Conservation (phyloP, 2,329 filamentous ascomycete genomes). For the Cladophialophora yegresii region DNA sequence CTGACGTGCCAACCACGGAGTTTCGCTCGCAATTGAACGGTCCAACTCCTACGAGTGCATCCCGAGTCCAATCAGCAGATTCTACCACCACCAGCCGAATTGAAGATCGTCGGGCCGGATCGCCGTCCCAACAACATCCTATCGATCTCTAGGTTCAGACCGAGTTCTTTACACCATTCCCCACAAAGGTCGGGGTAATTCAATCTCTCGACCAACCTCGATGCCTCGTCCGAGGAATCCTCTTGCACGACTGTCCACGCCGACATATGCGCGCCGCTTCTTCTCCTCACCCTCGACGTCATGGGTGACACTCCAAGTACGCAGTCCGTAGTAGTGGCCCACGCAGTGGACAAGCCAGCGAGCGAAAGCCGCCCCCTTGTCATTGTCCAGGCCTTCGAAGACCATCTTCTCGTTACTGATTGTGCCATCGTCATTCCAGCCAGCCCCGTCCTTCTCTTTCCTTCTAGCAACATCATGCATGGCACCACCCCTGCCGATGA, state of each 20-base stretch:
- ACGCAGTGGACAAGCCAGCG: constrained; percentile 94
- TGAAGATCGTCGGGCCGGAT: background rate
- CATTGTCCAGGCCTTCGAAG: constrained; percentile 75
- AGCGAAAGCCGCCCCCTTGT: constrained; percentile 79
- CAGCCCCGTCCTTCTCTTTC: constrained; percentile 47
- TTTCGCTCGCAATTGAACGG: constrained; percentile 3
- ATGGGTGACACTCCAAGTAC: constrained; percentile 69
- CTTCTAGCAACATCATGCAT: constrained; percentile 61
- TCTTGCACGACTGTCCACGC: constrained; percentile 56
- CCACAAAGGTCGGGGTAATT: constrained; percentile 41
- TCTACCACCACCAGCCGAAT: background rate
- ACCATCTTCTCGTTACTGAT: constrained; percentile 67
- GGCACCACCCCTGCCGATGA: constrained; percentile 70
- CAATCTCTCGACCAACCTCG: constrained; percentile 34
- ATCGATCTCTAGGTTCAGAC: background rate
- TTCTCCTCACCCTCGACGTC: constrained; percentile 28
- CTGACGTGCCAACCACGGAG: background rate
- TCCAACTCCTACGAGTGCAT: constrained; percentile 5
- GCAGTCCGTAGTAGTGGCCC: constrained; percentile 85
- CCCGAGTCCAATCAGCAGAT: constrained; percentile 3
- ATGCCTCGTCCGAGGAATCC: constrained; percentile 37
- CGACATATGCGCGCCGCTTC: constrained; percentile 72
- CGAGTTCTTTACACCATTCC: constrained; percentile 39
- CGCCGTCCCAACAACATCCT: background rate
- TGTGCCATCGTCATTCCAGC: constrained; percentile 40